Evolutionary conservation across 306 rosid genomes (phyloP).

Genomic region (Pyrus betulifolia): DNA sequence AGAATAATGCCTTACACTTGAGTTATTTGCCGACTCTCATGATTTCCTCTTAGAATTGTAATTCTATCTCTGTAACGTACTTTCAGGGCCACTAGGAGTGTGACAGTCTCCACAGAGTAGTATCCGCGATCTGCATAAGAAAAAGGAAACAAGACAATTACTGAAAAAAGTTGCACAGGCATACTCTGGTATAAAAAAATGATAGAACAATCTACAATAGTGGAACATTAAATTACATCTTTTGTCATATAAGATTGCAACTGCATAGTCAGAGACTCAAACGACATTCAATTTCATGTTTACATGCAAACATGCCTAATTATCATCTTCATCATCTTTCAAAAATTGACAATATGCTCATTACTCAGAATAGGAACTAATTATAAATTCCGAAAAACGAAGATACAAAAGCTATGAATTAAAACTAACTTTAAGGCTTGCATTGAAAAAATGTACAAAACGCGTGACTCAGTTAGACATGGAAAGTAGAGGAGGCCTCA

Average conservation of each 20-base stretch:
- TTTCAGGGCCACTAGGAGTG: conserved; percentile 93
- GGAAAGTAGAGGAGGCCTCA: not conserved
- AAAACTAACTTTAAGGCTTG: not conserved
- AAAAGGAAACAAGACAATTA: not conserved
- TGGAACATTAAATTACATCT: not conserved
- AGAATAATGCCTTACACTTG: conserved; percentile 71
- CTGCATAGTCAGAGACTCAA: not conserved
- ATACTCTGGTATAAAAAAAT: not conserved
- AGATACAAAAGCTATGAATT: not conserved
- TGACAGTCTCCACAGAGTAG: conserved; percentile 93
- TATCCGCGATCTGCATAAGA: conserved; percentile 41
- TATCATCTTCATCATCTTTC: not conserved
- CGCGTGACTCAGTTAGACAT: not conserved
- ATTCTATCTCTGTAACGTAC: conserved; percentile 98
- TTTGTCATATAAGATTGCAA: not conserved
- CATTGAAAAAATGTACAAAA: not conserved
- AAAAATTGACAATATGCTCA: not conserved
- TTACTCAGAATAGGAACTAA: not conserved
- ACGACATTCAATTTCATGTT: not conserved
- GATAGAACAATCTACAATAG: not conserved
- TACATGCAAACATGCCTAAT: not conserved
- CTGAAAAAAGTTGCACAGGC: not conserved
- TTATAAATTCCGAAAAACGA: not conserved
- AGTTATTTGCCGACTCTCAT: conserved; percentile 95
- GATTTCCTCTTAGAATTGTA: conserved; percentile 97